These are phyloP conservation scores for Panicum hallii DNA, from an alignment of 202 grass and related monocot species.

Conservation along the genomic window DNA sequence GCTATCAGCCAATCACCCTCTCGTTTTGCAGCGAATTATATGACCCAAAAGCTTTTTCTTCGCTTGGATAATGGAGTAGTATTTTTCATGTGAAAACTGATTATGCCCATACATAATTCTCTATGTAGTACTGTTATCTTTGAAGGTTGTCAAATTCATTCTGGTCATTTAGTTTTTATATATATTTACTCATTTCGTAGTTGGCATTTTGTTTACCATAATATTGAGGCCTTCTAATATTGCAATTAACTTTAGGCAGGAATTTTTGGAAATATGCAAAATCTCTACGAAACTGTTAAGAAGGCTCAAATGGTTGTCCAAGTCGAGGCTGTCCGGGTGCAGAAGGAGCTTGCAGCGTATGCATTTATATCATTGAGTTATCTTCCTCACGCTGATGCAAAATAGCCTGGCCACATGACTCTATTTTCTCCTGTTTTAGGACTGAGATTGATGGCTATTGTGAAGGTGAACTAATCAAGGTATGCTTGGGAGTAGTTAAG, in stretches of 20 bases:
- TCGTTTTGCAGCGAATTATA: conserved; percentile 7
- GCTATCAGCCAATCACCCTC: not conserved
- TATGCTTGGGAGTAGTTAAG: conserved; percentile 47
- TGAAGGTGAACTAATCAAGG: conserved; percentile 99
- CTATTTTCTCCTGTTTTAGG: conserved; percentile 51
- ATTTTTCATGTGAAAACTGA: conserved; percentile 29
- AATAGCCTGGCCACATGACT: conserved; percentile 31
- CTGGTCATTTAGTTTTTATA: conserved; percentile 15
- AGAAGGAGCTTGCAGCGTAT: conserved; percentile 99
- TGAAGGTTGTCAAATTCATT: not conserved
- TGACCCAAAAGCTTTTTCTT: conserved; percentile 6
- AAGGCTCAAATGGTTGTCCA: conserved; percentile 99
- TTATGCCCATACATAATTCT: not conserved
- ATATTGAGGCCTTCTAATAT: conserved; percentile 36
- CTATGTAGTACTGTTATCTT: not conserved
- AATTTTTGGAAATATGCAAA: conserved; percentile 97
- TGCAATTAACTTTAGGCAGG: conserved; percentile 68
- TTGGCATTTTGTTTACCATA: conserved; percentile 15
- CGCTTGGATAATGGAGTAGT: conserved; percentile 18
- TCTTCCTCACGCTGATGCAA: conserved; percentile 40
- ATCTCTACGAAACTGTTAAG: conserved; percentile 97
- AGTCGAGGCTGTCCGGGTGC: conserved; percentile 95
- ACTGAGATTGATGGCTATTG: conserved; percentile 98
- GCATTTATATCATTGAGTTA: conserved; percentile 44
- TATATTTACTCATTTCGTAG: not conserved